A percentile compares a stretch with the other conserved stretches of the same genome.
These are phyloP conservation scores for Mariannaea elegans DNA, from an alignment of 2,329 filamentous ascomycete genomes.

Conservation along the genomic window DNA sequence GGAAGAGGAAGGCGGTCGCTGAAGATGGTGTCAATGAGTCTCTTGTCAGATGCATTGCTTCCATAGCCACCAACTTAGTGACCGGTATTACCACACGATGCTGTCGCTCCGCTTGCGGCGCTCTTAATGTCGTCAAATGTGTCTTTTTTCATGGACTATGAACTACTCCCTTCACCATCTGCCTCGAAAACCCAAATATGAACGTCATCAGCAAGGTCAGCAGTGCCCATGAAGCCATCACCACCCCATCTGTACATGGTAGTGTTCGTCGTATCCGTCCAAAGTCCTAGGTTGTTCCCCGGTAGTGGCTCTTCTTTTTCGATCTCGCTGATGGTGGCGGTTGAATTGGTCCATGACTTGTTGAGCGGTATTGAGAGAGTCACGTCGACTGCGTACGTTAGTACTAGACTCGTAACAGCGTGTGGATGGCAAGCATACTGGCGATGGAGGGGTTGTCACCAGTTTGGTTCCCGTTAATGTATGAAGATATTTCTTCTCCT, in stretches of 20 bases:
- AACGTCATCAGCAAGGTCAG: neutral
- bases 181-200: conserved; percentile 4
- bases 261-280: neutral
- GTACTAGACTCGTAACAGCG: neutral
- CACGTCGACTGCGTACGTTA: neutral
- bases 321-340: conserved; percentile 8
- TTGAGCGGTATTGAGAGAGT: conserved; percentile 1
- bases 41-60: conserved; percentile 4
- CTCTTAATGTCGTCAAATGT: conserved; percentile 9
- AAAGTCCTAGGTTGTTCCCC: conserved; percentile 2
- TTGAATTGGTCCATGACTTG: conserved; percentile 15
- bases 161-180: neutral
- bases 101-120: neutral
- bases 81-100: neutral
- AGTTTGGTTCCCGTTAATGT: neutral
- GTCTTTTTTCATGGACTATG: conserved; percentile 3
- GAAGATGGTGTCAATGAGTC: conserved; percentile 11
- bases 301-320: conserved; percentile 4
- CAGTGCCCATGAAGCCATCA: neutral
- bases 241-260: conserved; percentile 19
- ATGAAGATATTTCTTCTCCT: conserved; percentile 6
- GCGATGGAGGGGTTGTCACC: neutral
- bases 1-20: neutral
- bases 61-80: conserved; percentile 8
- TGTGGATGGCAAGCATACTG: neutral